Evolutionary conservation across 2,329 filamentous ascomycete species (phyloP).

Genomic region (Didymella glomerata): DNA sequence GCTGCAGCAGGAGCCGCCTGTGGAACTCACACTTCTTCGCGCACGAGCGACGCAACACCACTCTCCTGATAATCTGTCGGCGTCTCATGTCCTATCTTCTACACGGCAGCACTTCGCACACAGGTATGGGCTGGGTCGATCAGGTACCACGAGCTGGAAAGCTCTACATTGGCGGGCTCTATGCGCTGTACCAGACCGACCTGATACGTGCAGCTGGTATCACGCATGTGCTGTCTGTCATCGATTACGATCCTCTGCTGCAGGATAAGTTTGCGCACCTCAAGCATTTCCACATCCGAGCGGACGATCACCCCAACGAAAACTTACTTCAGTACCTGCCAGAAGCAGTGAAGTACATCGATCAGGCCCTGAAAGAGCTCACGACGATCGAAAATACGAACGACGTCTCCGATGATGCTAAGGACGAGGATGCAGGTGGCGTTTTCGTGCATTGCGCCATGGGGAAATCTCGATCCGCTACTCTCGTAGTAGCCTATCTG

Average conservation of each 20-base stretch:
- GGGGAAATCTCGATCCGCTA: constrained; percentile 47
- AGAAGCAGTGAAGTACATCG: constrained; percentile 34
- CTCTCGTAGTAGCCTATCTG: constrained; percentile 45
- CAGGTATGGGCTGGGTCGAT: constrained; percentile 52
- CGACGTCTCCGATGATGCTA: background rate
- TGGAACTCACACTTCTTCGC: background rate
- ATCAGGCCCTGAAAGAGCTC: constrained; percentile 28
- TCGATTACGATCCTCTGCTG: constrained; percentile 45
- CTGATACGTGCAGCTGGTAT: constrained; percentile 44
- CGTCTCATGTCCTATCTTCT: constrained; percentile 42
- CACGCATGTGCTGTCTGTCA: constrained; percentile 45
- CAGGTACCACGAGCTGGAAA: constrained; percentile 45
- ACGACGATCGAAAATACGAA: background rate
- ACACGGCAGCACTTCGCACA: constrained; percentile 42
- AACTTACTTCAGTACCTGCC: constrained; percentile 41
- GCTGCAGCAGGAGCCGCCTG: background rate
- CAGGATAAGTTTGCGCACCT: constrained; percentile 39
- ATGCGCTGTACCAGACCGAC: constrained; percentile 53
- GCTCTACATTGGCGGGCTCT: constrained; percentile 54
- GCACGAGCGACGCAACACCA: background rate
- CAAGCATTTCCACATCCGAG: constrained; percentile 42
- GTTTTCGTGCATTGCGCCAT: constrained; percentile 50
- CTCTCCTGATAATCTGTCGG: background rate
- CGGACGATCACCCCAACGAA: constrained; percentile 47
- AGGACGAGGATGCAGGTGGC: constrained; percentile 12